Percentiles rank a stretch among this genome's conserved stretches.
phyloP scores from a whole-genome alignment of 371 early-diverging fungal genomes.

The Mucor circinelloides region DNA sequence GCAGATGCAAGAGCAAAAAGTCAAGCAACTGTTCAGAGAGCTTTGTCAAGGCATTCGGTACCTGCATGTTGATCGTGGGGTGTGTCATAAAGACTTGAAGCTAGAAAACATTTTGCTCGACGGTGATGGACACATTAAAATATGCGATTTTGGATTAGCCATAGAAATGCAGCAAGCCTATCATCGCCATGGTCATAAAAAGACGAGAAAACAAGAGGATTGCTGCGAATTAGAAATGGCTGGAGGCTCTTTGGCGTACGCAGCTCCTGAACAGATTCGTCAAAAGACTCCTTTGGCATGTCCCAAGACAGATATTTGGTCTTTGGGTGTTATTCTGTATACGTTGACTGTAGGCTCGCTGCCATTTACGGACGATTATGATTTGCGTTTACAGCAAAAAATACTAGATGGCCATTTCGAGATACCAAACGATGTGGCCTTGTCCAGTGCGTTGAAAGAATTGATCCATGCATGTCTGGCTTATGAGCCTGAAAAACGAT shows the following conservation, averaged over 20 bases:
- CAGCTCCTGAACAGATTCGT: conserved; percentile 76
- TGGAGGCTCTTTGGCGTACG: conserved; percentile 79
- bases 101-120: conserved; percentile 86
- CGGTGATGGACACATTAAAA: conserved; percentile 58
- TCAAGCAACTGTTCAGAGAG: conserved; percentile 65
- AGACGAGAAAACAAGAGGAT: conserved; percentile 10
- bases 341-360: conserved; percentile 71
- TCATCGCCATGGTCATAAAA: conserved; percentile 25
- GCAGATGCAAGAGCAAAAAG: conserved; percentile 47
- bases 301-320: conserved; percentile 80
- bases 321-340: conserved; percentile 79
- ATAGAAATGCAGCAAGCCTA: conserved; percentile 25
- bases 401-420: conserved; percentile 59
- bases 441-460: conserved; percentile 17
- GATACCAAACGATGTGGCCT: conserved; percentile 20
- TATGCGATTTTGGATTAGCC: conserved; percentile 92
- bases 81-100: conserved; percentile 94
- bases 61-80: conserved; percentile 71
- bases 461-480: conserved; percentile 31
- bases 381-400: conserved; percentile 69
- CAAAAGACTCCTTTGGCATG: conserved; percentile 41
- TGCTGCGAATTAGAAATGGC: conserved; percentile 8
- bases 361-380: conserved; percentile 80
- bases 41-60: conserved; percentile 75
- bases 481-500: conserved; percentile 26